Base-by-base conservation (phyloP, 768 basidiomycete species). In the Boletus tomentosulus region DNA sequence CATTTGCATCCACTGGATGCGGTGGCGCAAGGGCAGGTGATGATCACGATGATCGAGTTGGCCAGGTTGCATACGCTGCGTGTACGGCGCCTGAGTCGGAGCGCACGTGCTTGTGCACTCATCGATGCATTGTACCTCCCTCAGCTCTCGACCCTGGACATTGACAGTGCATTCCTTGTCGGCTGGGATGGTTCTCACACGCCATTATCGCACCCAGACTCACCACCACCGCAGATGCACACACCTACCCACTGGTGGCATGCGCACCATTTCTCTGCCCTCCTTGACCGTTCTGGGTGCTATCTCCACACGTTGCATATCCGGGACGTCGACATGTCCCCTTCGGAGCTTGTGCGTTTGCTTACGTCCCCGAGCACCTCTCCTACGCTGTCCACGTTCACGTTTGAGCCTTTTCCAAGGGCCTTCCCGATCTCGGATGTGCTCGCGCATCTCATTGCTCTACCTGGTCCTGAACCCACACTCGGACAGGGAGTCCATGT, bases 321-420 rank as follows among this genome's bases (percentile, higher is more conserved):
- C 15, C 57, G 46, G 12, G 56, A 63, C 25, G 58, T 63, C 11
- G 64, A 64, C n/a, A 57, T 64, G 39, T 64, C 64, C 28, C 64
- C 61, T 8, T 22, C 22, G 35, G 63, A 64, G 43, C 58, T 64
- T 3, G 24, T 11, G 0, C 64, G 57, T n/a, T 33, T 64, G 19
- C 61, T 64, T 28, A 54, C 39, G 15, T 64, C 64, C 7, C 57
- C 57, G 6, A 56, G 56, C 4, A 57, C 52, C 7, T 60, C 57
- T 9, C 24, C 48, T 6, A 64, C 64, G 24, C 35, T 64, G 39
- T 48, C 61, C 28, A 44, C 51, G 11, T 66, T 64, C 27, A 63
- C 63, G 30, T 63, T 64, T 30, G 63, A 64, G n/a, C 63, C 63
- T 3, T 63, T 53, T 56, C 61, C 56, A 15, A 59, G 63, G 39